Evolutionary conservation across 139 green algal species (phyloP).

Genomic region (Picochlorum sp.): DNA sequence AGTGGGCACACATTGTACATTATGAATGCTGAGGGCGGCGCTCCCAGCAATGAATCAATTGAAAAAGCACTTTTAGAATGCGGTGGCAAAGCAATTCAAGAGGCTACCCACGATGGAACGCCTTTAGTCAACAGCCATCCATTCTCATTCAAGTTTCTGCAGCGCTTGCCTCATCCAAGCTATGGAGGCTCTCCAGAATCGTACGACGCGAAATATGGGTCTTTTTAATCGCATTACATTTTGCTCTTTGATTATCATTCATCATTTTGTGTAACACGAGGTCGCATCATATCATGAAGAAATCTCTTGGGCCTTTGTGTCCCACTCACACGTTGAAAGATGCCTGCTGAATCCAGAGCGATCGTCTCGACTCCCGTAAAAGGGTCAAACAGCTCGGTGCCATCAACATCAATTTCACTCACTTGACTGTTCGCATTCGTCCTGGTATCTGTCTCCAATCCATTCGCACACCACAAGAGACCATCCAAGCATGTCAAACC

Average conservation of each 20-base stretch:
- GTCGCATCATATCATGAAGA: neutral
- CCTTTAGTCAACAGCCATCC: neutral
- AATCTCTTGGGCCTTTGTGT: neutral
- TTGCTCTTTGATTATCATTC: no score
- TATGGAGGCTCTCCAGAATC: slow-evolving; percentile 15
- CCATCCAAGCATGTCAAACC: slow-evolving; percentile 5
- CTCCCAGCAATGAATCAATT: slow-evolving; percentile 25
- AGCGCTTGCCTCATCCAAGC: neutral
- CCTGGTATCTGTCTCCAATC: slow-evolving; percentile 1
- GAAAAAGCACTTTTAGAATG: slow-evolving; percentile 30
- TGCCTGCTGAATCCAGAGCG: neutral
- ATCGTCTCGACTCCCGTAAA: neutral
- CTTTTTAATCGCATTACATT: no score
- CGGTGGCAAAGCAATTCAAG: slow-evolving; percentile 32
- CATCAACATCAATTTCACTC: neutral
- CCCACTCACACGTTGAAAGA: neutral
- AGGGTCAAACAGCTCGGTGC: neutral
- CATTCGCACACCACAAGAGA: slow-evolving; percentile 23
- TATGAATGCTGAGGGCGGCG: slow-evolving; percentile 26
- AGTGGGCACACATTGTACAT: slow-evolving; percentile 54
- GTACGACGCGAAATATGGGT: no score
- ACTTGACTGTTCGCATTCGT: neutral
- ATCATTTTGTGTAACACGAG: no score
- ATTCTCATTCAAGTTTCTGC: slow-evolving; percentile 11
- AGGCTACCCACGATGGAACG: neutral